phyloP scores from a whole-genome alignment of 768 basidiomycete genomes.

The Porpolomopsis calyptriformis region DNA sequence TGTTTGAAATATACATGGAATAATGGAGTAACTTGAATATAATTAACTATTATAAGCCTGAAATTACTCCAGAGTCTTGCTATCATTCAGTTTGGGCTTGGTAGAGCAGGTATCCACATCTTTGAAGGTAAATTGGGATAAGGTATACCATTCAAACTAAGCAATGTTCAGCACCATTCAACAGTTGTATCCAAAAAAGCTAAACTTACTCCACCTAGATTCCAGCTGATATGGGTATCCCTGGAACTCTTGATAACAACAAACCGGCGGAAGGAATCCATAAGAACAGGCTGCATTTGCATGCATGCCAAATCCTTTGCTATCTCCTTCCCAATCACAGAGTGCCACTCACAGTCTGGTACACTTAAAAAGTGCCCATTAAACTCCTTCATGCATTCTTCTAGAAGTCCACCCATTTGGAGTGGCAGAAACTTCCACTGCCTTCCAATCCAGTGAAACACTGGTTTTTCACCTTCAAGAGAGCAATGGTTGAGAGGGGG shows the following conservation, averaged over 20 bases:
- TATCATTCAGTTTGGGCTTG: too few relatives aligned
- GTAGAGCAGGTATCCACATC: too few relatives aligned
- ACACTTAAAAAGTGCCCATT: slow-evolving; percentile 26
- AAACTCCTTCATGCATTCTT: slow-evolving; percentile 33
- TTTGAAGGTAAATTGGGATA: too few relatives aligned
- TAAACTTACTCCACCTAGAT: slow-evolving; percentile 40
- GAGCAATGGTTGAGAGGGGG: slow-evolving; percentile 30
- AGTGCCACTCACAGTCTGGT: slow-evolving; percentile 22
- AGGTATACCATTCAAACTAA: too few relatives aligned
- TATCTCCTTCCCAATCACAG: slow-evolving; percentile 36
- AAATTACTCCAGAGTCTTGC: too few relatives aligned
- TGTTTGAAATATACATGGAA: too few relatives aligned
- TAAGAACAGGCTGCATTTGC: slow-evolving; percentile 54
- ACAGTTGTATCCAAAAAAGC: too few relatives aligned
- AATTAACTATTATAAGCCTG: too few relatives aligned
- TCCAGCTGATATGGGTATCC: slow-evolving; percentile 18
- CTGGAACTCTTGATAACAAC: slow-evolving; percentile 40
- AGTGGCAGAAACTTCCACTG: slow-evolving; percentile 22
- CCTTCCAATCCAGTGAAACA: slow-evolving; percentile 28
- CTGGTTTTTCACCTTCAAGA: slow-evolving; percentile 12
- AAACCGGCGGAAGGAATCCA: slow-evolving; percentile 54
- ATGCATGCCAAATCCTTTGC: slow-evolving; percentile 38
- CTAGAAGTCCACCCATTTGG: slow-evolving; percentile 32
- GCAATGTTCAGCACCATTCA: too few relatives aligned
- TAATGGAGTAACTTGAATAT: too few relatives aligned